Evolutionary conservation across 176 grass and related monocot genomes (phyloP).

Genomic region (Eragrostis nindensis): DNA sequence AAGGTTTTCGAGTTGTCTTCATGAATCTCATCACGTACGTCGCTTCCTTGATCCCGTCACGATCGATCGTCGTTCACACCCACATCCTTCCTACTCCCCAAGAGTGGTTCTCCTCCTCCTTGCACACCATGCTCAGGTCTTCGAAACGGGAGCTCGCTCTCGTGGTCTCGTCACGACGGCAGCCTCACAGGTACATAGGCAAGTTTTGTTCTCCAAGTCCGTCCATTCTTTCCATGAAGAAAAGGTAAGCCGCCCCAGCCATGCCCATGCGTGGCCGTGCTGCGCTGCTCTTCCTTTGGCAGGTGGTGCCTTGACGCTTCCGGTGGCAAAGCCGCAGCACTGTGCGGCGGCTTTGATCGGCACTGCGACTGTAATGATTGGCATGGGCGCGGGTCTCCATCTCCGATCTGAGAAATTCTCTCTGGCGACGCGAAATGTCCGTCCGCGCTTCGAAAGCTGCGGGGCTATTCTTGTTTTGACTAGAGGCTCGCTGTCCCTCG

Average conservation of each 20-base stretch:
- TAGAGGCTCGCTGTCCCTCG: neutral
- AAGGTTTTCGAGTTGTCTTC: too few species aligned
- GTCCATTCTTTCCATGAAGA: constrained; percentile 44
- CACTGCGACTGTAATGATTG: constrained; percentile 7
- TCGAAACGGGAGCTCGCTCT: too few species aligned
- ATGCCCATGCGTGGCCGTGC: neutral
- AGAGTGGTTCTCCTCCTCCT: too few species aligned
- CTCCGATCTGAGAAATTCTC: constrained; percentile 41
- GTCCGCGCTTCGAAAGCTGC: constrained; percentile 38
- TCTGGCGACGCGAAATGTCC: neutral
- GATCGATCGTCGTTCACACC: too few species aligned
- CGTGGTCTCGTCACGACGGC: too few species aligned
- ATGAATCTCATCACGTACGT: too few species aligned
- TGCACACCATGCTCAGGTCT: too few species aligned
- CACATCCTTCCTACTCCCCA: too few species aligned
- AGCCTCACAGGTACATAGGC: neutral
- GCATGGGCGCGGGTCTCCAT: constrained; percentile 21
- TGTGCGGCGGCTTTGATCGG: neutral
- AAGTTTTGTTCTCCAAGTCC: constrained; percentile 3
- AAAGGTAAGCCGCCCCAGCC: neutral
- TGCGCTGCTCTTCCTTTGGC: constrained; percentile 17
- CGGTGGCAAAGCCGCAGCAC: neutral
- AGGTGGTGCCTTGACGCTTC: neutral
- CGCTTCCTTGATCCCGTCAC: too few species aligned
- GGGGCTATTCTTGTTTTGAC: constrained; percentile 13